Base-by-base conservation (phyloP, 768 basidiomycete genomes). In the Suillus alpinus region DNA sequence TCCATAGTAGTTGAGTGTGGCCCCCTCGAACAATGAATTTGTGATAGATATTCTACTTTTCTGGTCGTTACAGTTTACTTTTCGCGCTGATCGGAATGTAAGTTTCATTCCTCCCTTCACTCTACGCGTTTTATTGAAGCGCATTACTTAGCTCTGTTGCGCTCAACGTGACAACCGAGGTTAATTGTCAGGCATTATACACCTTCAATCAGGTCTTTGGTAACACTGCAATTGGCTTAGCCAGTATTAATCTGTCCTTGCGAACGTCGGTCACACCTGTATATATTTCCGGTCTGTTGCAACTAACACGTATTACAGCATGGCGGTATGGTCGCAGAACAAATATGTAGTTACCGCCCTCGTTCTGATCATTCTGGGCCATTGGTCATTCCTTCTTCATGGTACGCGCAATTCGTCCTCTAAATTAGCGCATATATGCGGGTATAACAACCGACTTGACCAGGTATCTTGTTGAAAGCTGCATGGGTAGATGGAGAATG, bases 41-140 rank as follows among this genome's bases (percentile, higher is more conserved):
- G 20, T 44, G 6, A 3, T 60, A 89, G 87, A 73, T 80, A 49
- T 88, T 88, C 68, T 90, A 90, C 71, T 89, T 90, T 71, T 70
- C 85, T 50, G 85, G 86, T 64, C 83, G 88, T 56, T 90, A 89
- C 68, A 81, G 78, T 66, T 72, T 89, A 40, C 72, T 90, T 6
- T 78, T 88, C 63, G 84, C 88, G 3, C 72, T 89, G 62, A 77
- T 88, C 59, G 88, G 88, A 67, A 87, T 90, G 88, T 89, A 65
- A 67, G 87, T 74, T 3, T 18, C 13, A 23, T 39, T 5, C 34
- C 57, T 39, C 36, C 18, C 56, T 37, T 53, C 14, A 6, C 34
- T 43, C 20, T 51, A 6, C 9, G 26, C 18, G 20, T 7, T 56
- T n/a, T 14, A 61, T n/a, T 58, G 31, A 61, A 50, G 55, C 39